phyloP scores from a whole-genome alignment of 495 filamentous ascomycete genomes.

The Hypoxylon perforatum region DNA sequence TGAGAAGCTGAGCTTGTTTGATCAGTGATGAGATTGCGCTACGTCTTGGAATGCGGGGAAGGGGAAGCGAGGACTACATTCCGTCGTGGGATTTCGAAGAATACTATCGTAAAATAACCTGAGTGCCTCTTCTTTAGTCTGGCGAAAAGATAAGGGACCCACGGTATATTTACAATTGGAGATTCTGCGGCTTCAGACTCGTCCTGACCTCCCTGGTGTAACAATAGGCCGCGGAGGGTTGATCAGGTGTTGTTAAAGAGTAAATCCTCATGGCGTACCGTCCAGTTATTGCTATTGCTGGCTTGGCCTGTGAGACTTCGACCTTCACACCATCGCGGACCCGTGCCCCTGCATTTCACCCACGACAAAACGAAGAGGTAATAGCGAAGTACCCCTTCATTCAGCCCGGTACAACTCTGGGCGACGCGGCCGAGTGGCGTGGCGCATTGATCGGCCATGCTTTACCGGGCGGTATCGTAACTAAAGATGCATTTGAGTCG shows the following conservation, averaged over 20 bases:
- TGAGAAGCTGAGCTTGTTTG: too few species aligned
- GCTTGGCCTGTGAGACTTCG: conserved; percentile 67
- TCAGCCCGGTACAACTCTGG: conserved; percentile 53
- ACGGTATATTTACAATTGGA: not conserved
- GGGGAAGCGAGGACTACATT: not conserved
- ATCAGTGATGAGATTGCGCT: too few species aligned
- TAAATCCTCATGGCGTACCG: conserved; percentile 39
- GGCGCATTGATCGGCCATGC: conserved; percentile 67
- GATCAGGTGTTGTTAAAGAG: not conserved
- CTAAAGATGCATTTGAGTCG: conserved; percentile 58
- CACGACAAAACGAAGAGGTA: conserved; percentile 58
- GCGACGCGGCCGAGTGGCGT: conserved; percentile 58
- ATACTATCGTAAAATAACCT: not conserved
- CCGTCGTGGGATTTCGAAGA: not conserved
- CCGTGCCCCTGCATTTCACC: conserved; percentile 62
- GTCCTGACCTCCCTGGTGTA: not conserved
- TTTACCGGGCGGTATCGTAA: conserved; percentile 64
- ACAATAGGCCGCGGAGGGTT: not conserved
- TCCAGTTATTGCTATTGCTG: conserved; percentile 65
- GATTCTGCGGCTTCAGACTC: not conserved
- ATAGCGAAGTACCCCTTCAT: conserved; percentile 62
- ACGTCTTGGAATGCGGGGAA: not conserved
- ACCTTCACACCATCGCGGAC: conserved; percentile 66
- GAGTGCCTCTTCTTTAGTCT: not conserved
- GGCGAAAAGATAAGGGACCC: not conserved